A percentile compares a stretch with the other conserved stretches of the same genome.
Evolutionary conservation across 768 basidiomycete genomes (phyloP).

Genomic region (Pleurotus platypus): DNA sequence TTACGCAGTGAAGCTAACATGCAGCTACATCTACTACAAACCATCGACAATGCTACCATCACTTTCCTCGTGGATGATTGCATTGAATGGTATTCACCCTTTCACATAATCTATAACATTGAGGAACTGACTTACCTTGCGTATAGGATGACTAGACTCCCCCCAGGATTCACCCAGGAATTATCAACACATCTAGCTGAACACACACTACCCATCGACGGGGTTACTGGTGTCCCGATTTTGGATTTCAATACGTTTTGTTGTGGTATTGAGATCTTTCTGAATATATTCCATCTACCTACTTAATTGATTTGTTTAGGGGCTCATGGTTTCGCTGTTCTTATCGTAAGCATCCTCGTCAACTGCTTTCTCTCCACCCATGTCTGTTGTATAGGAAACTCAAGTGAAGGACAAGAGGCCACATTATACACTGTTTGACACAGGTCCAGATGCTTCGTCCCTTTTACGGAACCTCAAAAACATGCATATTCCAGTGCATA

Average conservation of each 20-base stretch:
- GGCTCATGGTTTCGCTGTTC: constrained; percentile 81
- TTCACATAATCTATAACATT: not conserved
- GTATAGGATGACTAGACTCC: constrained; percentile 73
- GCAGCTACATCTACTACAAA: not conserved
- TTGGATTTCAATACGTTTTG: constrained; percentile 71
- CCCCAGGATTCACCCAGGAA: constrained; percentile 76
- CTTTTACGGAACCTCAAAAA: constrained; percentile 70
- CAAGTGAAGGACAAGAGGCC: constrained; percentile 35
- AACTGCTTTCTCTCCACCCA: not conserved
- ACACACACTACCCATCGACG: constrained; percentile 36
- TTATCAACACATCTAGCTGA: constrained; percentile 57
- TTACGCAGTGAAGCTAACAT: too few relatives aligned
- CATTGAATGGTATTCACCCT: constrained; percentile 64
- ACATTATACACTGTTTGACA: constrained; percentile 74
- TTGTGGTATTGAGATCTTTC: constrained; percentile 30
- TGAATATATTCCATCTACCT: not conserved
- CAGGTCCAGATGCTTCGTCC: constrained; percentile 74
- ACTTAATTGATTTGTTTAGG: constrained; percentile 31
- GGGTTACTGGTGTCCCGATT: constrained; percentile 50
- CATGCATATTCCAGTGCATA: constrained; percentile 49
- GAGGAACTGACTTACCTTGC: not conserved
- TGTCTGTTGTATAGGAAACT: constrained; percentile 46
- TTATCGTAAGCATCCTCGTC: constrained; percentile 52
- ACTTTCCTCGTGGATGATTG: constrained; percentile 75
- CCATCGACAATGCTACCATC: constrained; percentile 38